These are phyloP conservation scores for Candida patagonica DNA, from an alignment of 805 yeast species.

Conservation along the genomic window DNA sequence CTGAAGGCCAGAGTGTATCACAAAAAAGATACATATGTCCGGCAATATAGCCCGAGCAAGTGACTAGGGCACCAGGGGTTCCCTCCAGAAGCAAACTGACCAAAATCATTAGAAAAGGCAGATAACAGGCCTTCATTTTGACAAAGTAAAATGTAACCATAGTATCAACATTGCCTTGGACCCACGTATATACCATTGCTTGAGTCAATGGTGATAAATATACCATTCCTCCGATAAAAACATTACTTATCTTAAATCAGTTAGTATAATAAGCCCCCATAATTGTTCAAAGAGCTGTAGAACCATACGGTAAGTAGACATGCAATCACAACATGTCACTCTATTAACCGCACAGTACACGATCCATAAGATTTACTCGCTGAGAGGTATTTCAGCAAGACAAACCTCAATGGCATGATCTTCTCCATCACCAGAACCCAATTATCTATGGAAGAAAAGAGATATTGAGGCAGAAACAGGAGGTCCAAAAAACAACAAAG, in stretches of 20 bases:
- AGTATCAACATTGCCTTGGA: slow-evolving; percentile 27
- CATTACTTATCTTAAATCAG: slow-evolving; percentile 12
- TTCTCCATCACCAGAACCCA: slow-evolving; percentile 30
- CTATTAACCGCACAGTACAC: slow-evolving; percentile 10
- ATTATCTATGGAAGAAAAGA: slow-evolving; percentile 21
- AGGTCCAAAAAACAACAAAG: slow-evolving; percentile 9
- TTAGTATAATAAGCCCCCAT: not conserved
- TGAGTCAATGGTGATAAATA: slow-evolving; percentile 23
- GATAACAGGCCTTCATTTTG: slow-evolving; percentile 23
- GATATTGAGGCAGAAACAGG: slow-evolving; percentile 29
- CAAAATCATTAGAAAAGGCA: slow-evolving; percentile 27
- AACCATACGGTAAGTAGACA: slow-evolving; percentile 2
- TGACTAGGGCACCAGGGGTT: slow-evolving; percentile 15
- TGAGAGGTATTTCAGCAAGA: slow-evolving; percentile 20
- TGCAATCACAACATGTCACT: not conserved
- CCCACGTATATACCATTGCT: slow-evolving; percentile 32
- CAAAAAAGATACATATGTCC: slow-evolving; percentile 27
- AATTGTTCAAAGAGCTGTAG: slow-evolving; percentile 6
- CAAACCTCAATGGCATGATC: slow-evolving; percentile 20
- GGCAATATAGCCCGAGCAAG: slow-evolving; percentile 24
- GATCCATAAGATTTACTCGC: slow-evolving; percentile 14
- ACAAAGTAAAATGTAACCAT: slow-evolving; percentile 24
- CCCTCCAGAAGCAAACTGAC: slow-evolving; percentile 24
- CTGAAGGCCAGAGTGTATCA: slow-evolving; percentile 22
- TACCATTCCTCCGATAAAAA: slow-evolving; percentile 14